Evolutionary conservation across 257 asterid species (phyloP), one percentile per base, ranked within the genome.

Genomic region (Lavandula angustifolia): DNA sequence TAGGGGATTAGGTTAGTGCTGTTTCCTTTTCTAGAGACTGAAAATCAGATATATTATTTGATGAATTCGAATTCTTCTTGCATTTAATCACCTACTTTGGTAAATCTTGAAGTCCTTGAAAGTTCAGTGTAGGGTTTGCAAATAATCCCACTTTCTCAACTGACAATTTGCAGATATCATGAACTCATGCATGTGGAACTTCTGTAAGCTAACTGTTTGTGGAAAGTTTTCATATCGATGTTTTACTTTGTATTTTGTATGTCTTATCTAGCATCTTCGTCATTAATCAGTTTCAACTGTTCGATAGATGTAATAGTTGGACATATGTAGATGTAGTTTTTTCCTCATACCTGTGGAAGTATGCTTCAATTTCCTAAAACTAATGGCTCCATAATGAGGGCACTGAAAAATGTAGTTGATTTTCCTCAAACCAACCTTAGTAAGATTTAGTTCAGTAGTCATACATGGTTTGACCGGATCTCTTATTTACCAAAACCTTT

Each of bases 391-490:
- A 34, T 2, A 41, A 4, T n/a, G 14, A 55, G 31, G 41, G 32
- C 31, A n/a, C 32, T 34, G 10, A 29, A n/a, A 32, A 13, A 1
- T n/a, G 10, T 18, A 14, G 16, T 5, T 41, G 27, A 7, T 34
- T 64, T 35, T 32, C 17, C 58, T 5, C 32, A 32, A 6, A 14
- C n/a, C 22, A 31, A 9, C 7, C 13, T 47, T 16, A 16, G 0
- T 64, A 62, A 51, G 29, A 38, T 27, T 32, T 48, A 48, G 14
- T 49, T 38, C 31, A 51, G 33, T 18, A 12, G n/a, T 40, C 41
- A 27, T 51, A 1, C 32, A 22, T 62, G 58, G 47, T 16, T 37
- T 29, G 17, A 34, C 42, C 42, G 14, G 47, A 6, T 4, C 18
- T 46, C 29, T 27, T 51, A n/a, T 14, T 7, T 48, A 22, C 10